These are phyloP conservation scores for Eutypella sp. DNA, from an alignment of 2,329 filamentous ascomycete species.

Conservation along the genomic window DNA sequence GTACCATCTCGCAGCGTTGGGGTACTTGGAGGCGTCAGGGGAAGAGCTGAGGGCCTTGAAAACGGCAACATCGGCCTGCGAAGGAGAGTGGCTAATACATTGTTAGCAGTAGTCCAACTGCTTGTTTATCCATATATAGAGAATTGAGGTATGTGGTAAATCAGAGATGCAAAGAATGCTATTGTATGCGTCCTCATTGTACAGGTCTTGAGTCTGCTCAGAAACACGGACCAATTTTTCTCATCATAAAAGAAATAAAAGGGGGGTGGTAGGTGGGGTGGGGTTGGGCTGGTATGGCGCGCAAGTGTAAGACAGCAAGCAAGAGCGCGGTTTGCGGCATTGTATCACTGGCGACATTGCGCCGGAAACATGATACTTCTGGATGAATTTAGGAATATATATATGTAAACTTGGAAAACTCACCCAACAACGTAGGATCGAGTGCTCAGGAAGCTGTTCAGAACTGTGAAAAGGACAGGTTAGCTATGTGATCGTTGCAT, in stretches of 20 bases:
- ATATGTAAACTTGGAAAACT: conserved; percentile 34
- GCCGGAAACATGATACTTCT: conserved; percentile 6
- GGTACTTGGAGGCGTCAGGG: conserved; percentile 82
- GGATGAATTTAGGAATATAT: conserved; percentile 10
- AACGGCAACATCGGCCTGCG: conserved; percentile 92
- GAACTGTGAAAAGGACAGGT: conserved; percentile 26
- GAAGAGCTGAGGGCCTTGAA: conserved; percentile 81
- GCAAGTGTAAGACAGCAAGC: neutral
- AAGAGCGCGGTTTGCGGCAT: too few relatives aligned
- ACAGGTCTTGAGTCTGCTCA: conserved; percentile 76
- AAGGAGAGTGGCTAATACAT: conserved; percentile 52
- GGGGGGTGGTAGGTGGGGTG: conserved; percentile 11
- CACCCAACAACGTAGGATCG: conserved; percentile 71
- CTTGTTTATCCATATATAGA: too few relatives aligned
- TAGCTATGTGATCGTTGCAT: conserved; percentile 7
- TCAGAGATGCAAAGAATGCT: conserved; percentile 34
- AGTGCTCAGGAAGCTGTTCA: conserved; percentile 60
- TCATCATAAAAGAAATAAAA: conserved; percentile 50
- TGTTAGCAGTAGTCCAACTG: too few relatives aligned
- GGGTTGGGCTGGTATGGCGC: conserved; percentile 12
- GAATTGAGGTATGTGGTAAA: conserved; percentile 5
- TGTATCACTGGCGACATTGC: conserved; percentile 5
- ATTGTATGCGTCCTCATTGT: conserved; percentile 34
- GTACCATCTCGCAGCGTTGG: conserved; percentile 95
- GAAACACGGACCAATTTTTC: conserved; percentile 78